Evolutionary conservation across 2,329 filamentous ascomycete genomes (phyloP).

Genomic region (Chalaropsis thielavioides): DNA sequence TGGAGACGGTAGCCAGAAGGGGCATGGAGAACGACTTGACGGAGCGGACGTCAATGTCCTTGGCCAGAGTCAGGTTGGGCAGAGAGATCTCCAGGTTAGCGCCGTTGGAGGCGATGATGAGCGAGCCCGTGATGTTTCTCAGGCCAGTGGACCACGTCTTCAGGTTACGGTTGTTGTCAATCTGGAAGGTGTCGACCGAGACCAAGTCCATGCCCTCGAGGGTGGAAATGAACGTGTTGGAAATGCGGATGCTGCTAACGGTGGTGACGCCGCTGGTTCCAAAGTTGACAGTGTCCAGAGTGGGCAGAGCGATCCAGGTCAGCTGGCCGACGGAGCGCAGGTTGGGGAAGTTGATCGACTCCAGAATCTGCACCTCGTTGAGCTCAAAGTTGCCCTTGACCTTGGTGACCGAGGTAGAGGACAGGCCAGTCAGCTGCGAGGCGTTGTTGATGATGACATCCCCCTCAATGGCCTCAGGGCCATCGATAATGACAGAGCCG

Average conservation of each 20-base stretch:
- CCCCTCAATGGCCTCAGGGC: slow-evolving; percentile 41
- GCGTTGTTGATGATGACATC: slow-evolving; percentile 46
- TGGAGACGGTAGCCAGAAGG: slow-evolving; percentile 56
- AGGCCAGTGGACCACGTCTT: slow-evolving; percentile 63
- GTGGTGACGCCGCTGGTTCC: slow-evolving; percentile 45
- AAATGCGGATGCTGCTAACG: slow-evolving; percentile 56
- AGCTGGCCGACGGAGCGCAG: slow-evolving; percentile 54
- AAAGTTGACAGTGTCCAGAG: slow-evolving; percentile 36
- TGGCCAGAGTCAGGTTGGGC: slow-evolving; percentile 54
- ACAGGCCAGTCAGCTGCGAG: slow-evolving; percentile 43
- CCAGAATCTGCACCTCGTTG: slow-evolving; percentile 52
- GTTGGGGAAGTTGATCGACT: slow-evolving; percentile 48
- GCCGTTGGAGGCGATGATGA: slow-evolving; percentile 72
- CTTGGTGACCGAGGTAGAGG: slow-evolving; percentile 43
- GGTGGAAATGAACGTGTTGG: slow-evolving; percentile 69
- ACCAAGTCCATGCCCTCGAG: slow-evolving; percentile 70
- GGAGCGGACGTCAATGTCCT: slow-evolving; percentile 48
- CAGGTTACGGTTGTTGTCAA: slow-evolving; percentile 83
- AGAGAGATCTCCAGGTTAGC: slow-evolving; percentile 55
- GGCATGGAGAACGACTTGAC: slow-evolving; percentile 61
- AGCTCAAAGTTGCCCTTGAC: slow-evolving; percentile 61
- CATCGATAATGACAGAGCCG: slow-evolving; percentile 46
- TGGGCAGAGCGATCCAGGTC: slow-evolving; percentile 56
- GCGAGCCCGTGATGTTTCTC: slow-evolving; percentile 52
- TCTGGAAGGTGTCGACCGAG: slow-evolving; percentile 56